Evolutionary conservation across 164 flowering plant genomes (phyloP).

Genomic region (Aristolochia fimbriata): DNA sequence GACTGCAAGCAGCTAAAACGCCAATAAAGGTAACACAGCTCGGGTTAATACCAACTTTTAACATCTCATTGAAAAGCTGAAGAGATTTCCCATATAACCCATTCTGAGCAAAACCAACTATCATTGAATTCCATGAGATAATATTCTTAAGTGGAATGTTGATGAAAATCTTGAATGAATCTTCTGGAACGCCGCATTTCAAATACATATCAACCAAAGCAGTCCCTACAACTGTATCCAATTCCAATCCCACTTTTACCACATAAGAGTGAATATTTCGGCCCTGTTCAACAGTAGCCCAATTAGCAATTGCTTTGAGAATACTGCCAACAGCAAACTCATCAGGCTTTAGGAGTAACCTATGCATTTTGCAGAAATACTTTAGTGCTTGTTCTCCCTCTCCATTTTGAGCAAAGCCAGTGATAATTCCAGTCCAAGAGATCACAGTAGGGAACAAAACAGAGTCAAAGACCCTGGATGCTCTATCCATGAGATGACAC

Average conservation of each 20-base stretch:
- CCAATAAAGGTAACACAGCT: constrained; percentile 11
- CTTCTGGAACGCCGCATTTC: constrained; percentile 46
- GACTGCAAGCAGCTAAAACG: constrained; percentile 14
- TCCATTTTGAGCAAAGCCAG: constrained; percentile 41
- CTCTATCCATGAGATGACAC: no score
- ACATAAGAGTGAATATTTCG: constrained; percentile 34
- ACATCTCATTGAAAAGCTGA: constrained; percentile 14
- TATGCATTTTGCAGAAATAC: constrained; percentile 45
- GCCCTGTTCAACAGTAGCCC: constrained; percentile 45
- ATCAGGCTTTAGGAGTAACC: constrained; percentile 29
- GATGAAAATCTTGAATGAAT: constrained; percentile 34
- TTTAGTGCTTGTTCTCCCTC: constrained; percentile 33
- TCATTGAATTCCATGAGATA: constrained; percentile 45
- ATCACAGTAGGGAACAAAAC: constrained; percentile 35
- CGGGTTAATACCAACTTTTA: constrained; percentile 5
- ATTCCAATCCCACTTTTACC: constrained; percentile 32
- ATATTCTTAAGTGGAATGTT: constrained; percentile 20
- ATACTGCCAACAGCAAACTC: constrained; percentile 48
- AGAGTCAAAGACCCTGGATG: no score
- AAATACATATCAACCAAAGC: constrained; percentile 69
- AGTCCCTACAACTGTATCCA: constrained; percentile 35
- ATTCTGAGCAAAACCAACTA: constrained; percentile 29
- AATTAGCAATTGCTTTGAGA: constrained; percentile 39
- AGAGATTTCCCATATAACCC: constrained; percentile 24
- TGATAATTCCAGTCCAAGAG: constrained; percentile 58